Base-by-base conservation (phyloP, 257 asterid genomes). In the Rubia yunnanensis region DNA sequence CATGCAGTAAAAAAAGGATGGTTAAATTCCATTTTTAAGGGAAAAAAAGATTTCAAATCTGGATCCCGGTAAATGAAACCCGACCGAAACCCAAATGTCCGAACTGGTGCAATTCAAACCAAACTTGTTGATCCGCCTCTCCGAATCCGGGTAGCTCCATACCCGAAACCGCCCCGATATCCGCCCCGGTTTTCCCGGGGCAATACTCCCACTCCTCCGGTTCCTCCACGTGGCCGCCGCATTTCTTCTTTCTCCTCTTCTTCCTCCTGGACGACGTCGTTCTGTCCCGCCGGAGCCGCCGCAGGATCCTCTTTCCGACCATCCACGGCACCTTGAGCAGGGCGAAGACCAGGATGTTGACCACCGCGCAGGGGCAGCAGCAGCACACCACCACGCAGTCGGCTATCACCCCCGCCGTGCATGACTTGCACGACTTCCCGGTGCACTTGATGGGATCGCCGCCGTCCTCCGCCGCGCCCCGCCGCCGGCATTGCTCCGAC, bases 321-420 rank as follows among this genome's bases (percentile, higher is more conserved):
- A 85, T 86, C 85, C 81, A 88, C 58, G 99, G 99, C 52, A 92
- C 76, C 83, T 82, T 89, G 39, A 92, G 39, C 17, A 92, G 78
- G 1, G 97, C 84, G 26, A 92, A 84, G 22, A 85, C 81, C 55
- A 92, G 26, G 17, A 88, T 73, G 78, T 78, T 84, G 35, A 89
- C 89, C 48, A 92, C 89, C 13, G 96, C 90, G 81, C 95, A 89
- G 0, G 99, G 99, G 64, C 99, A 92, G 73, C 95, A 92, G 70
- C 99, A 92, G 70, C 99, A 87, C 26, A 92, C 84, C 22, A 97
- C 99, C 50, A 92, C 92, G 72, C 99, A 92, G 82, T 90, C 99
- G 35, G 97, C 97, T 72, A 92, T 83, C 68, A 78, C 81, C 30
- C 88, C 95, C 63, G 88, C 97, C 35, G 96, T 82, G 82, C 97